Percentiles rank a stretch among this genome's conserved stretches.
Evolutionary conservation across 2,329 filamentous ascomycete genomes (phyloP).

Genomic region (Colletotrichum filicis): DNA sequence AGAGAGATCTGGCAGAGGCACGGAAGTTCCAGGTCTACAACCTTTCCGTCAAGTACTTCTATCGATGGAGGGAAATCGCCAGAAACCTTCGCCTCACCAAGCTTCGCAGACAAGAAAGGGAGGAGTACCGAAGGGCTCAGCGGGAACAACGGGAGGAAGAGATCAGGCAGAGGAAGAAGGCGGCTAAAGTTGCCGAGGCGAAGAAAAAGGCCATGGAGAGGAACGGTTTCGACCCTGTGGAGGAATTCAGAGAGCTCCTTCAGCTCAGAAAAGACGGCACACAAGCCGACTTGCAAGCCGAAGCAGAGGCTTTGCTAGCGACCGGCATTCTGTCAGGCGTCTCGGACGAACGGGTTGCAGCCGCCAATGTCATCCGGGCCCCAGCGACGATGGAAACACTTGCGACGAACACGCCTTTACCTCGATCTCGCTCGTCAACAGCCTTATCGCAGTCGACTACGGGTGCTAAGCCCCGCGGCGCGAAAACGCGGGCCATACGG

Average conservation of each 20-base stretch:
- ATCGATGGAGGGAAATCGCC: constrained; percentile 63
- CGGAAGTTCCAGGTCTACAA: constrained; percentile 60
- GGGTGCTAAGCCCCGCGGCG: constrained; percentile 35
- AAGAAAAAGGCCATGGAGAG: constrained; percentile 22
- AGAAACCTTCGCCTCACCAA: constrained; percentile 59
- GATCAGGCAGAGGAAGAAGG: constrained; percentile 47
- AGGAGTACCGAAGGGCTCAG: constrained; percentile 56
- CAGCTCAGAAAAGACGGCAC: constrained; percentile 44
- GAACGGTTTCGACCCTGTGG: constrained; percentile 42
- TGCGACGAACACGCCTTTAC: constrained; percentile 10
- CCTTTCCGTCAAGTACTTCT: constrained; percentile 65
- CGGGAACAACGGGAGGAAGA: constrained; percentile 48
- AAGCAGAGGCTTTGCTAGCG: constrained; percentile 51
- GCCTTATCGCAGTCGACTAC: constrained; percentile 30
- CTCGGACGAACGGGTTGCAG: constrained; percentile 48
- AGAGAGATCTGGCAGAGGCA: constrained; percentile 56
- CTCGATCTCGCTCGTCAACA: constrained; percentile 17
- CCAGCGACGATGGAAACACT: constrained; percentile 12
- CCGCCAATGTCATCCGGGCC: constrained; percentile 48
- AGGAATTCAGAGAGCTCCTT: constrained; percentile 49
- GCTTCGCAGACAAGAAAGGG: constrained; percentile 63
- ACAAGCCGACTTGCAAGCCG: constrained; percentile 42
- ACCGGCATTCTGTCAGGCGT: constrained; percentile 55
- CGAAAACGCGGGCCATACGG: constrained; percentile 51
- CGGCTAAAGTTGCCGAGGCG: constrained; percentile 35